Evolutionary conservation across 306 rosid species (phyloP).

Genomic region (Cajanus cajan): DNA sequence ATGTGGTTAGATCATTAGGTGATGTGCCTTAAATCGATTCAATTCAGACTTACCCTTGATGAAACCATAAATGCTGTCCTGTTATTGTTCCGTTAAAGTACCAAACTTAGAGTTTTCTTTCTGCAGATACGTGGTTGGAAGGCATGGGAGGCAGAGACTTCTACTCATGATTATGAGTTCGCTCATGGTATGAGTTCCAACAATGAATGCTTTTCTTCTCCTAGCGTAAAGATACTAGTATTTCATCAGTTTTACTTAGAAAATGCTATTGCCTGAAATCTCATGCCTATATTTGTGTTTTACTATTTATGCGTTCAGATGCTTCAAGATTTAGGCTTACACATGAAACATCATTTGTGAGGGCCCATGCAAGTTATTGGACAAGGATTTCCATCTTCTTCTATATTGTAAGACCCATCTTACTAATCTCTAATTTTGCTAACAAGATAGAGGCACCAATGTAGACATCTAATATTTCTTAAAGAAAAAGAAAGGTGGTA

Average conservation of each 20-base stretch:
- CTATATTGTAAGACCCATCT: slow-evolving; percentile 64
- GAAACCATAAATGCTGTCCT: neutral
- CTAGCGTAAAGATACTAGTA: neutral
- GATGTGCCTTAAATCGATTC: neutral
- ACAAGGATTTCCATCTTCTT: slow-evolving; percentile 63
- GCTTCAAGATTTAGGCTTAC: slow-evolving; percentile 80
- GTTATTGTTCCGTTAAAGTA: neutral
- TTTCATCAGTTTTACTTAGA: neutral
- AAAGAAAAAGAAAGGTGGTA: neutral
- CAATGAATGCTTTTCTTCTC: neutral
- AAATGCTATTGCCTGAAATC: neutral
- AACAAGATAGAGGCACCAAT: neutral
- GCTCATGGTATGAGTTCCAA: slow-evolving; percentile 57
- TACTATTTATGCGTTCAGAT: slow-evolving; percentile 44
- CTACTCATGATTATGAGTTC: slow-evolving; percentile 60
- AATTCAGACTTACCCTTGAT: neutral
- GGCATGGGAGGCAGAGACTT: slow-evolving; percentile 84
- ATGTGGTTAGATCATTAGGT: neutral
- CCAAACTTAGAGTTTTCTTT: slow-evolving; percentile 18
- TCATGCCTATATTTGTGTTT: neutral
- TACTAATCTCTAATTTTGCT: neutral
- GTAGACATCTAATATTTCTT: neutral
- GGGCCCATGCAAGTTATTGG: slow-evolving; percentile 83
- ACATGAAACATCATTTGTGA: slow-evolving; percentile 88
- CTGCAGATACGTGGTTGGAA: slow-evolving; percentile 95